Percentiles rank a stretch among this genome's conserved stretches.
Conservation (phyloP, 2,329 filamentous ascomycete genomes). For the Massarina eburnea region DNA sequence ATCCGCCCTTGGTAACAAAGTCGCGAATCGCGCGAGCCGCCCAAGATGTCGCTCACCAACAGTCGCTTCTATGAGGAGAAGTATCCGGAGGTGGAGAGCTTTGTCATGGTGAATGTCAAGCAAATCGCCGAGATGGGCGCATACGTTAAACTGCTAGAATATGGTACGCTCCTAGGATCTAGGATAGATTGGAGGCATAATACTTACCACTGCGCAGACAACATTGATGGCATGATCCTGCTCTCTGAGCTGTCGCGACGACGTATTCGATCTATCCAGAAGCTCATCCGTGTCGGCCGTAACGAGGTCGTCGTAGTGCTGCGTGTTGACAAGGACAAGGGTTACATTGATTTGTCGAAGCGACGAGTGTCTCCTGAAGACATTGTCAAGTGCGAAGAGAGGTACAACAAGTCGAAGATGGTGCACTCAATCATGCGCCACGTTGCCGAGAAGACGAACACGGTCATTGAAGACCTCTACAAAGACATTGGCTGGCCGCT, state of each 20-base stretch:
- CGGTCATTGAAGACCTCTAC: slow-evolving; percentile 92
- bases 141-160: slow-evolving; percentile 98
- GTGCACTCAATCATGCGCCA: slow-evolving; percentile 99
- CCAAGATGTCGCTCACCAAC: slow-evolving; percentile 85
- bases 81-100: slow-evolving; percentile 97
- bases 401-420: slow-evolving; percentile 99
- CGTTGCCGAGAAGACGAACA: slow-evolving; percentile 94
- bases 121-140: slow-evolving; percentile 99
- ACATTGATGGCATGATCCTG: slow-evolving; percentile 99
- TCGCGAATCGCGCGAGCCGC: background rate
- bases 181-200: background rate
- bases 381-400: slow-evolving; percentile 96
- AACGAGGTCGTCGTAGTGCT: slow-evolving; percentile 99
- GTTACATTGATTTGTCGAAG: slow-evolving; percentile 99
- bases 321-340: slow-evolving; percentile 99
- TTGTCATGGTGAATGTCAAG: slow-evolving; percentile 99
- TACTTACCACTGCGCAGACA: slow-evolving; percentile 57
- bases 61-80: slow-evolving; percentile 98
- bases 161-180: slow-evolving; percentile 50
- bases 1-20: background rate
- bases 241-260: slow-evolving; percentile 95
- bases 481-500: slow-evolving; percentile 94
- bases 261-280: slow-evolving; percentile 98
- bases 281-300: slow-evolving; percentile 94
- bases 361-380: slow-evolving; percentile 96